These are phyloP conservation scores for Macroventuria anomochaeta DNA, from an alignment of 2,329 filamentous ascomycete genomes.

Conservation along the genomic window DNA sequence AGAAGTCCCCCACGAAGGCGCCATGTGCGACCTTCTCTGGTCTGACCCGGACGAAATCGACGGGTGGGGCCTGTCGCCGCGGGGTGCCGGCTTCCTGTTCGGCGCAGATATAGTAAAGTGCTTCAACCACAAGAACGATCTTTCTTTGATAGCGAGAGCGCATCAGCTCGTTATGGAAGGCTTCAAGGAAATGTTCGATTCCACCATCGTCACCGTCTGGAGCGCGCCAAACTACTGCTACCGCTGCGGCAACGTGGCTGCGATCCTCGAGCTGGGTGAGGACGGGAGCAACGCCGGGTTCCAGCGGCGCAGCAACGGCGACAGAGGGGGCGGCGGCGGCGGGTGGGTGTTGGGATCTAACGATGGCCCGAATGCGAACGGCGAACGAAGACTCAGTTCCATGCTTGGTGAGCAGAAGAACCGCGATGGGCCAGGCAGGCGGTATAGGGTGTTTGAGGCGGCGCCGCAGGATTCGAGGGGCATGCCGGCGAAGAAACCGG, in stretches of 20 bases:
- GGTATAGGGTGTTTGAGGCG: conserved; percentile 95
- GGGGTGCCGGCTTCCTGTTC: conserved; percentile 94
- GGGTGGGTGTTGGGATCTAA: conserved; percentile 47
- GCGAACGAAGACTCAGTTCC: conserved; percentile 38
- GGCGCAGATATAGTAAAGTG: conserved; percentile 91
- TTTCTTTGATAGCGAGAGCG: conserved; percentile 89
- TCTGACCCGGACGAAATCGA: conserved; percentile 98
- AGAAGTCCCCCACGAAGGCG: conserved; percentile 96
- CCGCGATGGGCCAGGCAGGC: conserved; percentile 75
- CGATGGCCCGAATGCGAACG: conserved; percentile 46
- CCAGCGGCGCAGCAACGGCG: conserved; percentile 68
- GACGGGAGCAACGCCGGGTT: conserved; percentile 67
- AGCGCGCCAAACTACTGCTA: conserved; percentile 76
- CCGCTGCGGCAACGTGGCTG: conserved; percentile 70
- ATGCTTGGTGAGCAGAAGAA: conserved; percentile 51
- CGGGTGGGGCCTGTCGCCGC: conserved; percentile 92
- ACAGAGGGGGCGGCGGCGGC: conserved; percentile 58
- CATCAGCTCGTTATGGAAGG: conserved; percentile 99
- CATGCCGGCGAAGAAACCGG: conserved; percentile 98
- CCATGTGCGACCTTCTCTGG: conserved; percentile 99
- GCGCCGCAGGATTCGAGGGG: conserved; percentile 94
- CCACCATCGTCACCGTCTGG: conserved; percentile 96
- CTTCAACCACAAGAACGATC: conserved; percentile 93
- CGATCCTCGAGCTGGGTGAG: conserved; percentile 90
- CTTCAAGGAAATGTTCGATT: conserved; percentile 96